Percentiles rank a stretch among this genome's conserved stretches.
These are phyloP conservation scores for Mycena chlorophos DNA, from an alignment of 768 basidiomycete species.

Conservation along the genomic window DNA sequence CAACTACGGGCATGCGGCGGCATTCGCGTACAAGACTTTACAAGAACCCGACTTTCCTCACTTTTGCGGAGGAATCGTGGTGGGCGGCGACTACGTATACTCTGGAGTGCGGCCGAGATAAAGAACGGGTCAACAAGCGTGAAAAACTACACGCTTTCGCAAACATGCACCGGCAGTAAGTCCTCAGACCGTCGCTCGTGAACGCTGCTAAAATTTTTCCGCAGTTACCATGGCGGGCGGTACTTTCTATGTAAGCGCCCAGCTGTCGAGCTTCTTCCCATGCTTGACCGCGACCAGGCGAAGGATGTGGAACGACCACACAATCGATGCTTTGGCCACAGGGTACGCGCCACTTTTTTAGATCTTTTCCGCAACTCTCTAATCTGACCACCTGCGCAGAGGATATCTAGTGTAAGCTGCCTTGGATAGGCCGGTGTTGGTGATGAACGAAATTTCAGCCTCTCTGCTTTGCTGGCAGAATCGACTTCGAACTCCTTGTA, in stretches of 20 bases:
- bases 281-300: neutral
- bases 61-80: conserved; percentile 7
- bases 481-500: conserved; percentile 1
- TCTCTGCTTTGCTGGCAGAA: conserved; percentile 10
- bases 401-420: conserved; percentile 6
- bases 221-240: conserved; percentile 8
- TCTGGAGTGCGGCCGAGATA: neutral
- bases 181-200: neutral
- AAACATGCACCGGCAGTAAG: conserved; percentile 1
- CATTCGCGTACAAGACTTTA: conserved; percentile 5
- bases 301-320: neutral
- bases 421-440: neutral
- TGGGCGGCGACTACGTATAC: conserved; percentile 1
- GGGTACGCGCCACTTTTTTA: conserved; percentile 6
- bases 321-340: neutral
- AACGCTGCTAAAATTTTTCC: neutral
- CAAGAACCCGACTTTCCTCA: conserved; percentile 1
- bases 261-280: neutral
- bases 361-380: neutral
- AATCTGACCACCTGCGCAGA: neutral
- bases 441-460: neutral
- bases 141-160: conserved; percentile 1
- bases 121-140: neutral
- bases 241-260: conserved; percentile 4
- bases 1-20: conserved; percentile 7